phyloP scores from a whole-genome alignment of 1,284 basidiomycete genomes.

The Rhodotorula sp. region DNA sequence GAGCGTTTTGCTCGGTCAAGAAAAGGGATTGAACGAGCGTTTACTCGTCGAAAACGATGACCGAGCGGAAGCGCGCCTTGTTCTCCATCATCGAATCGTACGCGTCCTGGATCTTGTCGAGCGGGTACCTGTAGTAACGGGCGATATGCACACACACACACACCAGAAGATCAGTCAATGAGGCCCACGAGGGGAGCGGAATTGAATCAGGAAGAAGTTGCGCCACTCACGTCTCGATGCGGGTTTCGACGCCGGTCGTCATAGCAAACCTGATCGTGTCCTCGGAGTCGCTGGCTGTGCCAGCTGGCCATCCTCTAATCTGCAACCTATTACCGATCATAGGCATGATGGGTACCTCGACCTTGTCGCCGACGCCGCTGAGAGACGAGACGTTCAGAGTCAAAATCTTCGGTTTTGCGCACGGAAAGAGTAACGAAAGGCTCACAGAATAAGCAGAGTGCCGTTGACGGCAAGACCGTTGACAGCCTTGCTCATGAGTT shows the following conservation, averaged over 20 bases:
- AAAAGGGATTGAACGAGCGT: neutral
- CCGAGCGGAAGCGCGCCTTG: conserved; percentile 41
- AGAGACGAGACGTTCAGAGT: neutral
- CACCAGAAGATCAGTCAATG: no score
- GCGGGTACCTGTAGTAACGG: conserved; percentile 42
- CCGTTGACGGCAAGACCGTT: conserved; percentile 49
- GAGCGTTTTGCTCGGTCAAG: neutral
- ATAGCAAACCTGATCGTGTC: conserved; percentile 49
- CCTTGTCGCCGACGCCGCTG: neutral
- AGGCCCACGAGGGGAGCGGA: no score
- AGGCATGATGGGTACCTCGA: conserved; percentile 23
- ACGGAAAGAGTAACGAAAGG: neutral
- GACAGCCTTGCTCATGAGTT: conserved; percentile 48
- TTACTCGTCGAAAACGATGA: conserved; percentile 2
- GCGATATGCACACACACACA: no score
- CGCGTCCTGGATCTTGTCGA: conserved; percentile 51
- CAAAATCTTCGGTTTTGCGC: no score
- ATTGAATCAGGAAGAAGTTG: neutral
- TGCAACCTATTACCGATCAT: conserved; percentile 49
- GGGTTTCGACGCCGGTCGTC: conserved; percentile 47
- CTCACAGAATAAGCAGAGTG: conserved; percentile 46
- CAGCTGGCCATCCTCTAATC: conserved; percentile 51
- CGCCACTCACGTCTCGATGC: conserved; percentile 43
- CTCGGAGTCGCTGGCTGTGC: conserved; percentile 46
- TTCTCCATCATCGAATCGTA: conserved; percentile 48